These are phyloP conservation scores for Hygrophorus russula DNA, from an alignment of 768 basidiomycete genomes.

Conservation along the genomic window DNA sequence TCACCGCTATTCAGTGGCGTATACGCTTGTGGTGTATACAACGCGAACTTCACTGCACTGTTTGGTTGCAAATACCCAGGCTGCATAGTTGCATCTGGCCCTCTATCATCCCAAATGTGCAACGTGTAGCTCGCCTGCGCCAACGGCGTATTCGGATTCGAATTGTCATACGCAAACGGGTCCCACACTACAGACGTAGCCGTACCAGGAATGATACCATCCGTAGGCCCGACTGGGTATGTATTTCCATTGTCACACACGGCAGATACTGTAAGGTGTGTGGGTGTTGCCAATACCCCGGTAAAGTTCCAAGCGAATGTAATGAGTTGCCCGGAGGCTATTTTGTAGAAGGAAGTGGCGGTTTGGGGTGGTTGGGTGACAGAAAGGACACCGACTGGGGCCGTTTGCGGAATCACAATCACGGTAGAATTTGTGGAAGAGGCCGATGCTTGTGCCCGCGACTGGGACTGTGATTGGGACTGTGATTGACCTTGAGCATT, in stretches of 20 bases:
- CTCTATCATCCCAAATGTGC: conserved; percentile 73
- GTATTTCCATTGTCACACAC: conserved; percentile 82
- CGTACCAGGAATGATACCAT: conserved; percentile 60
- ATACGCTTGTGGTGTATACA: conserved; percentile 72
- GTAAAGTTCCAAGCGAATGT: conserved; percentile 93
- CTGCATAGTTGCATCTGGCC: conserved; percentile 43
- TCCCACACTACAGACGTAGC: conserved; percentile 76
- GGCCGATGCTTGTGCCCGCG: too few relatives aligned
- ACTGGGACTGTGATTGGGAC: too few relatives aligned
- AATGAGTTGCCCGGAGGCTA: conserved; percentile 58
- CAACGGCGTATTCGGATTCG: conserved; percentile 49
- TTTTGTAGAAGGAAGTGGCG: conserved; percentile 80
- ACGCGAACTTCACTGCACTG: conserved; percentile 62
- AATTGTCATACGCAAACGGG: conserved; percentile 60
- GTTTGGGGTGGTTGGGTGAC: conserved; percentile 78
- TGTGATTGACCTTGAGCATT: too few relatives aligned
- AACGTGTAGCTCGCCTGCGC: conserved; percentile 71
- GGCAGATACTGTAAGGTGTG: conserved; percentile 70
- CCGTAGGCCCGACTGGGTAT: conserved; percentile 74
- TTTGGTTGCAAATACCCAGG: conserved; percentile 65
- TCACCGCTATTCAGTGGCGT: conserved; percentile 48
- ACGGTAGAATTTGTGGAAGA: conserved; percentile 6
- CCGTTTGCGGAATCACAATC: conserved; percentile 32
- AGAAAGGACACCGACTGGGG: conserved; percentile 52
- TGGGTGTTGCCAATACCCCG: conserved; percentile 56